Base-by-base conservation (phyloP, 2,329 filamentous ascomycete species). In the Sphaerulina musiva region DNA sequence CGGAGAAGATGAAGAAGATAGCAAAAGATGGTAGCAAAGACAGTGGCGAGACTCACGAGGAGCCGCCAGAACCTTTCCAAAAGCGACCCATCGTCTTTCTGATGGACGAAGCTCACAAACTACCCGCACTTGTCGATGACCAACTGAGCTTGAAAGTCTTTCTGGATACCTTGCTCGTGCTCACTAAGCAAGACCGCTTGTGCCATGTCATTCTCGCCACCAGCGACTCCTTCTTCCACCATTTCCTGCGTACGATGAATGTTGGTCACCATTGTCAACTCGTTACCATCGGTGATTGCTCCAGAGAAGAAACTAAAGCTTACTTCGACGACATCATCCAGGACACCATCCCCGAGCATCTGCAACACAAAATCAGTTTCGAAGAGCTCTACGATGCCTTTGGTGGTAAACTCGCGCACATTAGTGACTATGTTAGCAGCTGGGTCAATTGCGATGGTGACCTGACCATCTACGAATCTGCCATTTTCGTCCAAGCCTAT, bases 191-290 rank as follows among this genome's bases (percentile, higher is more conserved):
- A 38, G 58, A 60, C 39, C 53, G 58, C 7, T 29, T 60, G 4
- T 60, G 58, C 41, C 56, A 60, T 32, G 56, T 60, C 26, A 54
- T 60, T 17, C 39, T 60, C 7, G 55, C 56, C 10, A 60, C 58
- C 20, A 58, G 56, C 48, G 58, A 60, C 31, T 54, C 58, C 2
- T 60, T 60, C 51, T 60, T 60, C 31, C 56, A 60, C 4, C 58
- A 60, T n/a, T 60, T 60, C 12, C 53, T 60, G 17, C 50, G 58
- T 7, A 53, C 39, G n/a, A 60, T 60, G 56, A 58, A 60, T 40
- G 56, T 60, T 14, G 58, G 58, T 4, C 58, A 60, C 23, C 58
- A 60, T n/a, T 49, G 53, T 12, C 58, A 58, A 32, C 48, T 60
- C 9, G 51, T 60, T 8, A 60, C 58, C 3, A 56, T 60, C 32